Conservation (phyloP, 805 yeast species). For the Nakazawaea siamensis region DNA sequence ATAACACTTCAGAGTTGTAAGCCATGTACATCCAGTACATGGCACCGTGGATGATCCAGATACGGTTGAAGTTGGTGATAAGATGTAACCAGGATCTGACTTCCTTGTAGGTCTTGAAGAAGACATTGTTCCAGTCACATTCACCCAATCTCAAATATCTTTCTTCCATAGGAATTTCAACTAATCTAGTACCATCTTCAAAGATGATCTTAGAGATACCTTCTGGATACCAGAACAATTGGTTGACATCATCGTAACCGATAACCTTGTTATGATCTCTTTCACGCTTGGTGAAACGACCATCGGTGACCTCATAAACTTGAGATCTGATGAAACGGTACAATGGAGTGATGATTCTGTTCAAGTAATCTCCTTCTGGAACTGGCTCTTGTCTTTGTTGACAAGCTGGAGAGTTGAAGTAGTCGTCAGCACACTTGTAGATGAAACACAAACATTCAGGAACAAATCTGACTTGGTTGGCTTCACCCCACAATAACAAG, state of each 20-base stretch:
- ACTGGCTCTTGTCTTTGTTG: constrained; percentile 79
- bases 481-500: constrained; percentile 82
- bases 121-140: constrained; percentile 84
- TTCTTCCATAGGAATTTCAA: constrained; percentile 84
- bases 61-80: constrained; percentile 93
- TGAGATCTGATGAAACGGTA: constrained; percentile 74
- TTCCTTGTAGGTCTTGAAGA: constrained; percentile 93
- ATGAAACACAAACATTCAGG: constrained; percentile 87
- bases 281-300: constrained; percentile 79
- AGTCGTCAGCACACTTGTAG: constrained; percentile 91
- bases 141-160: constrained; percentile 88
- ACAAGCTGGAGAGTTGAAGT: constrained; percentile 81
- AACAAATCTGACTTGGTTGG: constrained; percentile 90
- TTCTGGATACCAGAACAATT: constrained; percentile 98
- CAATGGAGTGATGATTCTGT: constrained; percentile 87
- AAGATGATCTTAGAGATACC: constrained; percentile 90
- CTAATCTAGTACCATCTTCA: constrained; percentile 87
- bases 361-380: constrained; percentile 86
- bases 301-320: constrained; percentile 74
- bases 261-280: constrained; percentile 72
- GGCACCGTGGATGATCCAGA: constrained; percentile 90
- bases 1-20: constrained; percentile 84
- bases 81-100: constrained; percentile 96
- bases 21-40: constrained; percentile 94
- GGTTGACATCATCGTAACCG: constrained; percentile 98